phyloP scores from a whole-genome alignment of 2,329 filamentous ascomycete species.

The Ceratocystiopsis minuta region DNA sequence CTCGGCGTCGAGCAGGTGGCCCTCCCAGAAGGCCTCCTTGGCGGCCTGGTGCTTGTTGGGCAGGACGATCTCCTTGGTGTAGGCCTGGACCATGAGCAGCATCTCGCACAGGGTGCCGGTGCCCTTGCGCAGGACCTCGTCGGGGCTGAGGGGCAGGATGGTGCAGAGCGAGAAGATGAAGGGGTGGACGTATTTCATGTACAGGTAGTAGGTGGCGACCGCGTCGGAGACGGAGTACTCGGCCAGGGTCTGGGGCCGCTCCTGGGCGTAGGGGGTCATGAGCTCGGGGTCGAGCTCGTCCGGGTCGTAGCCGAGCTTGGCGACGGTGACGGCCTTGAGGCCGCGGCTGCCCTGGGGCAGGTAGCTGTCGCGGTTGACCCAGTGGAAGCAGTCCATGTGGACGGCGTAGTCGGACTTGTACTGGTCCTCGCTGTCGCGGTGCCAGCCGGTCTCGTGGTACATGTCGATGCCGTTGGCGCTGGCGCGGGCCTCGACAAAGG shows the following conservation, averaged over 20 bases:
- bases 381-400: conserved; percentile 97
- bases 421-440: conserved; percentile 86
- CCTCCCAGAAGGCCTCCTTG: conserved; percentile 89
- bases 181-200: conserved; percentile 99
- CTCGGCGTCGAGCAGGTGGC: conserved; percentile 87
- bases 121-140: conserved; percentile 85
- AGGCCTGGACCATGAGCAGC: conserved; percentile 97
- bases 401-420: conserved; percentile 93
- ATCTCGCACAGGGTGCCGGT: conserved; percentile 99
- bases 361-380: conserved; percentile 98
- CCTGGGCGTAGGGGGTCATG: conserved; percentile 83
- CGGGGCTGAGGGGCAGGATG: conserved; percentile 80
- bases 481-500: conserved; percentile 84
- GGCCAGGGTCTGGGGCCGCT: conserved; percentile 81
- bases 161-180: conserved; percentile 98
- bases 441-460: conserved; percentile 97
- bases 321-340: conserved; percentile 91
- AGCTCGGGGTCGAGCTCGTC: conserved; percentile 94
- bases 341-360: conserved; percentile 92
- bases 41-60: conserved; percentile 92
- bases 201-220: conserved; percentile 94
- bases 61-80: conserved; percentile 74
- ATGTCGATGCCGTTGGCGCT: conserved; percentile 95
- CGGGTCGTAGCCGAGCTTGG: conserved; percentile 94
- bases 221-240: conserved; percentile 99